Evolutionary conservation across 2,329 filamentous ascomycete genomes (phyloP).

Genomic region (Phyllosticta paracitricarpa): DNA sequence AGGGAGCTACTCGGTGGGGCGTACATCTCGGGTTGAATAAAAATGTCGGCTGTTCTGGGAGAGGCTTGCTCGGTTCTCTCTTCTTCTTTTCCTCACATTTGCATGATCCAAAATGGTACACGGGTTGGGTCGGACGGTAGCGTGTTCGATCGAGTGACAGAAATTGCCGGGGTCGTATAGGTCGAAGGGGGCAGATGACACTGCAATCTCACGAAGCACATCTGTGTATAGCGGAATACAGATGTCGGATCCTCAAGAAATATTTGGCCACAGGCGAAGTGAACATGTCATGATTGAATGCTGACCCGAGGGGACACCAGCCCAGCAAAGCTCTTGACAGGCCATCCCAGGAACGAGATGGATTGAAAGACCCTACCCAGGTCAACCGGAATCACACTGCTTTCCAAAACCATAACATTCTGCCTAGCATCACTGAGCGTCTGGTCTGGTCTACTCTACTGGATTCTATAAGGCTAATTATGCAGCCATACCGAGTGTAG

Average conservation of each 20-base stretch:
- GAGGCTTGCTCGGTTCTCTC: constrained; percentile 7
- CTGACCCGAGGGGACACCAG: too few relatives aligned
- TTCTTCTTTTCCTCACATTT: constrained; percentile 6
- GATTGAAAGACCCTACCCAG: too few relatives aligned
- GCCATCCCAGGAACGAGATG: too few relatives aligned
- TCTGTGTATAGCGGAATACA: constrained; percentile 12
- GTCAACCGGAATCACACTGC: too few relatives aligned
- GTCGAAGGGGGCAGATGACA: constrained; percentile 32
- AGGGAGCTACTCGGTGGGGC: constrained; percentile 1
- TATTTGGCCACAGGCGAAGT: neutral
- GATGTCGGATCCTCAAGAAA: constrained; percentile 8
- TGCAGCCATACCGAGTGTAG: too few relatives aligned
- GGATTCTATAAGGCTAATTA: too few relatives aligned
- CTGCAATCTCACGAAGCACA: constrained; percentile 12
- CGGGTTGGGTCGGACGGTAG: constrained; percentile 37
- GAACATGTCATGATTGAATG: too few relatives aligned
- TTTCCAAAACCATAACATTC: too few relatives aligned
- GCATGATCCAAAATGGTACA: constrained; percentile 9
- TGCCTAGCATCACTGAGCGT: too few relatives aligned
- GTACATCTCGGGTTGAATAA: constrained; percentile 8
- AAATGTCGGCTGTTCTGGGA: neutral
- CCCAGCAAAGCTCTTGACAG: too few relatives aligned
- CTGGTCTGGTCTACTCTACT: too few relatives aligned
- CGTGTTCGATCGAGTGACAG: constrained; percentile 41
- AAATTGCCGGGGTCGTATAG: constrained; percentile 38